Evolutionary conservation across 2,329 filamentous ascomycete genomes (phyloP).

Genomic region (Apiospora koreana): DNA sequence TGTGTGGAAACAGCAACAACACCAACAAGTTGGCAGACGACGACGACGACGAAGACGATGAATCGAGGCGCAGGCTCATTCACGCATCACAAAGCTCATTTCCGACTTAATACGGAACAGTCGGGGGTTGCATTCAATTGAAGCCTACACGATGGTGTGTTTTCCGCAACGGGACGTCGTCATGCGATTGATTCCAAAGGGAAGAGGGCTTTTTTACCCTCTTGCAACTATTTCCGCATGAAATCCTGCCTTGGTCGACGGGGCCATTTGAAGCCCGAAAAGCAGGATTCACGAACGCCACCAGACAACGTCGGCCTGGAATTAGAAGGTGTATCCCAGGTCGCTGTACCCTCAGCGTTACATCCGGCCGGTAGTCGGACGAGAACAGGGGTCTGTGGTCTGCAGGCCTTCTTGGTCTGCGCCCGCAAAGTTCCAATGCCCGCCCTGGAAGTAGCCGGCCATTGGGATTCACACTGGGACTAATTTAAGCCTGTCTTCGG

Average conservation of each 20-base stretch:
- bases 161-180: not conserved
- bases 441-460: not conserved
- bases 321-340: not conserved
- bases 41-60: not conserved
- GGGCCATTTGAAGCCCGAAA: not conserved
- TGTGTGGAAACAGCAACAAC: not conserved
- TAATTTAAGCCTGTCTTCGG: not conserved
- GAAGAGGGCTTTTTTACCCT: not conserved
- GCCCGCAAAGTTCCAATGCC: slow-evolving; percentile 3
- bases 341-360: not conserved
- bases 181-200: not conserved
- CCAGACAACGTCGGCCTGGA: not conserved
- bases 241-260: not conserved
- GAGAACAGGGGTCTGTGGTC: not conserved
- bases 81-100: not conserved
- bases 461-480: not conserved
- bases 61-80: not conserved
- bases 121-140: not conserved
- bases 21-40: not conserved
- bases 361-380: slow-evolving; percentile 4
- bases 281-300: slow-evolving; percentile 5
- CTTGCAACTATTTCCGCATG: not conserved
- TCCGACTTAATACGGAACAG: not conserved
- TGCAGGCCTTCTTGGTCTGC: not conserved
- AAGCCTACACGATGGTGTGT: not conserved